These are phyloP conservation scores for Trichophaea hybrida DNA, from an alignment of 2,329 filamentous ascomycete species.

Conservation along the genomic window DNA sequence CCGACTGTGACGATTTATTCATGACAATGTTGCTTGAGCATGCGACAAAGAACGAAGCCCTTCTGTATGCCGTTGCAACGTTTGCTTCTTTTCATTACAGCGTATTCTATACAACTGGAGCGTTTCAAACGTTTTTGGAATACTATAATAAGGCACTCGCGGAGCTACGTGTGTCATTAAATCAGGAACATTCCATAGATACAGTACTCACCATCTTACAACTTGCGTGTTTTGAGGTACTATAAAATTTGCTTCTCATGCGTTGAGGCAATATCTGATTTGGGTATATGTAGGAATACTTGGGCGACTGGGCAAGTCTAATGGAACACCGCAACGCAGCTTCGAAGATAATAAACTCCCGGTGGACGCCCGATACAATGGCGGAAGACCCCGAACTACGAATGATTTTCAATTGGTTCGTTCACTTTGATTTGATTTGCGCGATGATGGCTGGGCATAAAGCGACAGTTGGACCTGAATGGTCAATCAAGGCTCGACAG, in stretches of 20 bases:
- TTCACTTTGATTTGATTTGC: conserved; percentile 72
- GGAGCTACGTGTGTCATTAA: conserved; percentile 56
- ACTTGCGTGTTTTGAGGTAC: conserved; percentile 82
- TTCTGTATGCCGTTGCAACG: conserved; percentile 73
- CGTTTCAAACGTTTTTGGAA: conserved; percentile 65
- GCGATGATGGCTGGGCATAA: conserved; percentile 69
- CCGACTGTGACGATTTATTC: conserved; percentile 59
- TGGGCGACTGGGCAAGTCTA: conserved; percentile 90
- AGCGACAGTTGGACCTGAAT: conserved; percentile 58
- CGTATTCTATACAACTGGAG: conserved; percentile 53
- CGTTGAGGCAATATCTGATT: neutral
- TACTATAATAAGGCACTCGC: conserved; percentile 86
- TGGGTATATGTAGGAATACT: conserved; percentile 52
- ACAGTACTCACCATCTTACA: conserved; percentile 81
- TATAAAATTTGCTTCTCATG: neutral
- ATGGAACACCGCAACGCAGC: conserved; percentile 88
- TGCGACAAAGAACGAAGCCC: conserved; percentile 61
- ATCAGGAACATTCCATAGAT: conserved; percentile 51
- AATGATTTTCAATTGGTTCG: conserved; percentile 75
- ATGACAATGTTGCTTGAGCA: conserved; percentile 53
- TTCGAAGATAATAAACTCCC: conserved; percentile 58
- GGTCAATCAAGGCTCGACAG: conserved; percentile 54
- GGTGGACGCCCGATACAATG: conserved; percentile 64
- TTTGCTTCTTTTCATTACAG: conserved; percentile 81
- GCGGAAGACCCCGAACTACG: conserved; percentile 56